Base-by-base conservation (phyloP, 495 filamentous ascomycete species). In the Penicillium parvum region DNA sequence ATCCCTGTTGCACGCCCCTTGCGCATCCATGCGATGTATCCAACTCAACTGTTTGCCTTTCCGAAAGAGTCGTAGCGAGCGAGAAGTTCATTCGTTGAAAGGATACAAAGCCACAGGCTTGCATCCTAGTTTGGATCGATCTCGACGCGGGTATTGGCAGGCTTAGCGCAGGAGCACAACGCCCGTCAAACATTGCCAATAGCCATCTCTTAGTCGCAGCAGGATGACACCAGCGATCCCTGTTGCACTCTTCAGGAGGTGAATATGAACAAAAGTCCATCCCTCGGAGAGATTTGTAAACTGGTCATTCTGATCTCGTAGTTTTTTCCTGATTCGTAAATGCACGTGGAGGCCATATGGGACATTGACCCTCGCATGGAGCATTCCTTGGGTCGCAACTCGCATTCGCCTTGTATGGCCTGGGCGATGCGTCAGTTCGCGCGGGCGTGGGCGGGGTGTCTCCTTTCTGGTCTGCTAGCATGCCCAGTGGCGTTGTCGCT, bases 291-390 rank as follows among this genome's bases (percentile, higher is more conserved):
- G 14, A 37, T 37, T 17, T 1, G 6, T 17, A 21, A 21, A 47
- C 32, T 16, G 26, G 19, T 43, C 42, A 50, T 39, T 21, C 30
- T 34, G 16, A 25, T 40, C 37, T 53, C 45, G 32, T 29, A 20
- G 40, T 25, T 43, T 37, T 40, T 27, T 40, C 36, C 15, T 36
- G 32, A 32, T 44, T 17, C 22, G 9, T 16, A 7, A 22, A 34
- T 33, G 35, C 57, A 61, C 55, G 57, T 61, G 57, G 57, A 45
- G 10, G 54, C 57, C 57, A 61, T 55, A 54, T 55, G 57, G 53
- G 19, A n/a, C 29, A 34, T 40, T 16, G 25, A 27, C 44, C 50
- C 50, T 55, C 45, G 33, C 57, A 54, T 60, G 16, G 37, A 40
- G 41, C 48, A 51, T 60, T 57, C 49, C 44, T 27, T 30, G 42